Evolutionary conservation across 2,329 filamentous ascomycete species (phyloP).

Genomic region (Pseudogymnoascus sp.): DNA sequence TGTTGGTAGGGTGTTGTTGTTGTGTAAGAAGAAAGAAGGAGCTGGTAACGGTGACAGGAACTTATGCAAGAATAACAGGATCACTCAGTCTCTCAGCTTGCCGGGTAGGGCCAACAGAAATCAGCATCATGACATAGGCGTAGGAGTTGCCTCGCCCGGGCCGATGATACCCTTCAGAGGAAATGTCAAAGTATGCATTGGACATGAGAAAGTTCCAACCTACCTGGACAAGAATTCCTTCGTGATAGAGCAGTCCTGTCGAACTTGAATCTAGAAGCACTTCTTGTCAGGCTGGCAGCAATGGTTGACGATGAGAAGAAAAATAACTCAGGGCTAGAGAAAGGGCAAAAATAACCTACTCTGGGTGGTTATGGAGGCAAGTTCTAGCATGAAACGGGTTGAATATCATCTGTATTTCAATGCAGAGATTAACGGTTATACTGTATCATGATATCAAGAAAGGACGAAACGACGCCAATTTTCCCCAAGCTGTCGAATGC

Average conservation of each 20-base stretch:
- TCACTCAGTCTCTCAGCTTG: neutral
- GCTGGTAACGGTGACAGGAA: neutral
- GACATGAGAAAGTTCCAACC: neutral
- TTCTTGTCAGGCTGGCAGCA: neutral
- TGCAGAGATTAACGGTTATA: neutral
- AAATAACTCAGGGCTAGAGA: neutral
- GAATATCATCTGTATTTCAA: neutral
- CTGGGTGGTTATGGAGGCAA: neutral
- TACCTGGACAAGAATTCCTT: neutral
- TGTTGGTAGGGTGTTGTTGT: neutral
- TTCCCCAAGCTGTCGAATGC: conserved; percentile 54
- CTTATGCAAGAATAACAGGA: neutral
- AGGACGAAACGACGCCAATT: conserved; percentile 69
- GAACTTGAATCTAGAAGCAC: neutral
- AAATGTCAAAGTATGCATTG: neutral
- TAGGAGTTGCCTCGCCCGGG: neutral
- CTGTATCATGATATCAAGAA: conserved; percentile 9
- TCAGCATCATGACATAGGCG: neutral
- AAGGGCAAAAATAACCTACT: neutral
- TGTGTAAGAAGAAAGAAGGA: neutral
- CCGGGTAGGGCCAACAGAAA: neutral
- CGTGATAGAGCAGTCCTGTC: neutral
- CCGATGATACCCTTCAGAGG: neutral
- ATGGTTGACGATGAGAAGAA: neutral
- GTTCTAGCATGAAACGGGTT: neutral